Conservation (phyloP, 1,284 basidiomycete species). For the Trichosporon sp. region DNA sequence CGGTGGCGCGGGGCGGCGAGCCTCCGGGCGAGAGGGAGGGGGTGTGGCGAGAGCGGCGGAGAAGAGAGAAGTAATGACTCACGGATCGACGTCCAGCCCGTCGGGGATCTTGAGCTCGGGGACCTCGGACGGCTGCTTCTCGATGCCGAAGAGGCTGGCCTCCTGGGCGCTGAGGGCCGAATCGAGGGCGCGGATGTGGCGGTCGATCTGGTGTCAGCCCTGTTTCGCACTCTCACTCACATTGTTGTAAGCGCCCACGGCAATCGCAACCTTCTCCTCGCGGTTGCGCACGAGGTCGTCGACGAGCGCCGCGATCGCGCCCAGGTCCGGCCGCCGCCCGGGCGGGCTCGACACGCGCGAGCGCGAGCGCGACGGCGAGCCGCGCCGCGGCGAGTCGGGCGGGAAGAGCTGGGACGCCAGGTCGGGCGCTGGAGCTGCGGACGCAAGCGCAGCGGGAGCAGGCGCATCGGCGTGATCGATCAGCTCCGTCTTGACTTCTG, state of each 20-base stretch:
- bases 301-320: slow-evolving; percentile 40
- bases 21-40: neutral
- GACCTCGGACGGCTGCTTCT: slow-evolving; percentile 20
- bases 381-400: neutral
- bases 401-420: neutral
- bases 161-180: slow-evolving; percentile 47
- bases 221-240: slow-evolving; percentile 22
- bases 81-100: neutral
- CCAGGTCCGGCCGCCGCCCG: slow-evolving; percentile 20
- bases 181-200: slow-evolving; percentile 54
- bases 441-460: neutral
- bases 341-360: neutral
- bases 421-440: neutral
- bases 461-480: neutral
- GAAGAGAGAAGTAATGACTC: neutral
- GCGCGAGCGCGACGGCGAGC: neutral
- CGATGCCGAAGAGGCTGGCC: slow-evolving; percentile 41
- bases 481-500: slow-evolving; percentile 2
- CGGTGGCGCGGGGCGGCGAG: too few relatives aligned
- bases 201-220: slow-evolving; percentile 46
- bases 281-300: slow-evolving; percentile 47
- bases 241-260: slow-evolving; percentile 52
- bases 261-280: slow-evolving; percentile 54
- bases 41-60: too few relatives aligned
- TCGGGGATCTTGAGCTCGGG: slow-evolving; percentile 14